Conservation (phyloP, 2,329 filamentous ascomycete species). For the Xylaria sp. region DNA sequence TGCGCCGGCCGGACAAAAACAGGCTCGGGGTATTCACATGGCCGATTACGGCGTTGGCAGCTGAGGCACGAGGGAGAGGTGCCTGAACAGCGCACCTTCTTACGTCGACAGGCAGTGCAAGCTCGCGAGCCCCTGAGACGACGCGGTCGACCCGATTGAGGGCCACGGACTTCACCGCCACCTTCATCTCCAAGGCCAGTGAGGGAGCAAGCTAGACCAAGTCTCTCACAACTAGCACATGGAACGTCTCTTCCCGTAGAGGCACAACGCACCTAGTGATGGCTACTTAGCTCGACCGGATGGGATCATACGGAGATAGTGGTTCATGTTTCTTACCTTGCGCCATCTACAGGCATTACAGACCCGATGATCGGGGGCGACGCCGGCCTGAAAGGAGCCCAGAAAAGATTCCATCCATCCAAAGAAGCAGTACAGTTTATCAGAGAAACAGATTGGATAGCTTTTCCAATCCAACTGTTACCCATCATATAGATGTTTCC, state of each 20-base stretch:
- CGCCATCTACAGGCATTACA: conserved; percentile 14
- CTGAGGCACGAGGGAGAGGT: conserved; percentile 4
- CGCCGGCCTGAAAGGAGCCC: conserved; percentile 3
- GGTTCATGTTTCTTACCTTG: conserved; percentile 5
- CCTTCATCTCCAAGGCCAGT: neutral
- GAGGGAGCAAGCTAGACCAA: conserved; percentile 7
- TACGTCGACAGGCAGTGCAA: conserved; percentile 7
- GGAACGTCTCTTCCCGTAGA: neutral
- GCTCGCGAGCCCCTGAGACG: neutral
- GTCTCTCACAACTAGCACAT: conserved; percentile 2
- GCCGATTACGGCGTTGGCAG: neutral
- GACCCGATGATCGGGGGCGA: neutral
- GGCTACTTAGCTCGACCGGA: neutral
- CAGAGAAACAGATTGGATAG: neutral
- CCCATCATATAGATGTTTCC: no score
- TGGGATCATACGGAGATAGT: neutral
- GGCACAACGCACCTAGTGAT: conserved; percentile 1
- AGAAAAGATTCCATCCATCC: conserved; percentile 10
- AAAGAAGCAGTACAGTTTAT: neutral
- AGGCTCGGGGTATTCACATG: neutral
- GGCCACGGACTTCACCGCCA: neutral
- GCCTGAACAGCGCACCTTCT: neutral
- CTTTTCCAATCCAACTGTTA: neutral
- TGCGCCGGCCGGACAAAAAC: neutral
- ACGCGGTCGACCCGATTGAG: neutral